phyloP scores from a whole-genome alignment of 306 rosid species.

The cucumber (Cucumis sativus) region DNA sequence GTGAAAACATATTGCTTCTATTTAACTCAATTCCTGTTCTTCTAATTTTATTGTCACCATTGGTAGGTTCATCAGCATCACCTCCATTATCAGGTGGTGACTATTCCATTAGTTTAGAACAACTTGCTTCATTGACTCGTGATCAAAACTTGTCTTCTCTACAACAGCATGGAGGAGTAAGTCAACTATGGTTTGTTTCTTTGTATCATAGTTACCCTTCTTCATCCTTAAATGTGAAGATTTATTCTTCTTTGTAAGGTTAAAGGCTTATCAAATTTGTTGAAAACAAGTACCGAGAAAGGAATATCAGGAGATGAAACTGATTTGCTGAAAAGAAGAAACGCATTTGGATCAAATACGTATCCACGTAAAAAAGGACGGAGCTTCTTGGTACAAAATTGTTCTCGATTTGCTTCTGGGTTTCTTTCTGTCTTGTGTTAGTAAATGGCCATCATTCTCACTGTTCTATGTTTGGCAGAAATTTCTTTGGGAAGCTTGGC shows the following conservation, averaged over 20 bases:
- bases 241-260: constrained; percentile 33
- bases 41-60: constrained; percentile 18
- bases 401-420: not conserved
- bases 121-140: constrained; percentile 62
- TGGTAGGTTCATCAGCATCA: constrained; percentile 25
- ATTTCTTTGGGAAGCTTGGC: constrained; percentile 99
- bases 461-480: constrained; percentile 35
- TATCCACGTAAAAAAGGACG: constrained; percentile 90
- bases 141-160: constrained; percentile 41
- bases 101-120: constrained; percentile 48
- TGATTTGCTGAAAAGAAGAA: constrained; percentile 45
- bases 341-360: constrained; percentile 80
- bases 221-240: constrained; percentile 1
- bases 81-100: constrained; percentile 38
- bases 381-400: constrained; percentile 51
- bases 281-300: constrained; percentile 47
- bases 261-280: constrained; percentile 47
- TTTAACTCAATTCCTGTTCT: constrained; percentile 8
- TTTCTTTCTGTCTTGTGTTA: not conserved
- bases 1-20: not conserved
- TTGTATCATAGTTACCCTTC: not conserved
- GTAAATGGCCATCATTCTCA: not conserved
- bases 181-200: constrained; percentile 9
- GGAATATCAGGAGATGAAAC: constrained; percentile 54
- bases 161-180: constrained; percentile 75